A percentile compares a stretch with the other conserved stretches of the same genome.
Conservation (phyloP, 2,329 filamentous ascomycete genomes). For the Chaetothyriales sp. region DNA sequence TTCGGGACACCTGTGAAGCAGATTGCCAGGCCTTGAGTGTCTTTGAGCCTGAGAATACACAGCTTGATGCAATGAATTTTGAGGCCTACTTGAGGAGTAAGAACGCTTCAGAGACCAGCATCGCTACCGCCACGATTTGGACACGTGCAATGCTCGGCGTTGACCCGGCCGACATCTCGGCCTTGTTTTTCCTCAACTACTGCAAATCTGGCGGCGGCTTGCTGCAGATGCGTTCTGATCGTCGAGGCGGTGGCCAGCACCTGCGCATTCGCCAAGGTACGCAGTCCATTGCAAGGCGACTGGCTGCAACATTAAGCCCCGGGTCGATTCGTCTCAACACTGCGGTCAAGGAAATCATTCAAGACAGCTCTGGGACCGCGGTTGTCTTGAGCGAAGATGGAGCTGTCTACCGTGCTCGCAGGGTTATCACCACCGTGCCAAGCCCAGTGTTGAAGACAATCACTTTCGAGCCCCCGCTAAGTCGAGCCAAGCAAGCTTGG, state of each 20-base stretch:
- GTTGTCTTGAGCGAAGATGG: slow-evolving; percentile 12
- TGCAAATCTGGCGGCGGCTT: slow-evolving; percentile 41
- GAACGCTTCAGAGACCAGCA: slow-evolving; percentile 20
- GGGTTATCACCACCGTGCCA: slow-evolving; percentile 38
- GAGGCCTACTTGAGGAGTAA: slow-evolving; percentile 25
- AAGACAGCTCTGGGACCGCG: slow-evolving; percentile 18
- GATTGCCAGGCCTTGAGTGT: slow-evolving; percentile 25
- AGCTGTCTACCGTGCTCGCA: slow-evolving; percentile 24
- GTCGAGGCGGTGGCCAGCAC: slow-evolving; percentile 40
- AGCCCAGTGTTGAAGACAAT: slow-evolving; percentile 35
- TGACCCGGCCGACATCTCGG: slow-evolving; percentile 37
- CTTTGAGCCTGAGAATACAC: slow-evolving; percentile 14
- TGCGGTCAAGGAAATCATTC: slow-evolving; percentile 22
- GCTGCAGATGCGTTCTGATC: slow-evolving; percentile 40
- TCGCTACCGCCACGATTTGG: slow-evolving; percentile 33
- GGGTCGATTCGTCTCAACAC: slow-evolving; percentile 19
- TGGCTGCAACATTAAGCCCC: slow-evolving; percentile 25
- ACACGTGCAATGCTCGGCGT: slow-evolving; percentile 39
- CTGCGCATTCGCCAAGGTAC: slow-evolving; percentile 38
- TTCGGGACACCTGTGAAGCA: slow-evolving; percentile 28
- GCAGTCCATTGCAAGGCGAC: slow-evolving; percentile 27
- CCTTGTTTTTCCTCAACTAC: slow-evolving; percentile 44
- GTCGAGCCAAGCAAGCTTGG: slow-evolving; percentile 27
- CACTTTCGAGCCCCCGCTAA: slow-evolving; percentile 35
- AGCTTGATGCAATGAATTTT: slow-evolving; percentile 28